Percentiles rank a stretch among this genome's conserved stretches.
These are phyloP conservation scores for Aspergillus pseudotamarii DNA, from an alignment of 2,329 filamentous ascomycete species.

Conservation along the genomic window DNA sequence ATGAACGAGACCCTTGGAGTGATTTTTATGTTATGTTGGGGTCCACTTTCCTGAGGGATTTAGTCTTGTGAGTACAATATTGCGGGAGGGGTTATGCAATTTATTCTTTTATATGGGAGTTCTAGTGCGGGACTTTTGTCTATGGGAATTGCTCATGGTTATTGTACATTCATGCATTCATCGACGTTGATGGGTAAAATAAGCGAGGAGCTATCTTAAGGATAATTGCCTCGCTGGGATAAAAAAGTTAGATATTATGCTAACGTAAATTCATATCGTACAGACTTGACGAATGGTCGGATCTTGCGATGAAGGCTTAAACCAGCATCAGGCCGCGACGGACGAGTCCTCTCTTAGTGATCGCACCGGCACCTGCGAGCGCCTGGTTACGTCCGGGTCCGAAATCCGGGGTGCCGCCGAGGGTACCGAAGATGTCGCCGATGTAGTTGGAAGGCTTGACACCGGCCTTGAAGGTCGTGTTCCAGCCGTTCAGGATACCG, in stretches of 20 bases:
- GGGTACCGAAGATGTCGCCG: constrained; percentile 70
- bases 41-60: neutral
- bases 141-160: too few relatives aligned
- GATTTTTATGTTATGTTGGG: neutral
- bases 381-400: constrained; percentile 39
- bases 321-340: neutral
- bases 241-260: neutral
- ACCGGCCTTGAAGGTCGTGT: constrained; percentile 59
- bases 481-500: constrained; percentile 66
- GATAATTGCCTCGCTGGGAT: neutral
- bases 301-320: neutral
- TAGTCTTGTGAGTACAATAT: too few relatives aligned
- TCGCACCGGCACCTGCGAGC: neutral
- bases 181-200: neutral
- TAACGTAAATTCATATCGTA: neutral
- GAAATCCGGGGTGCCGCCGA: constrained; percentile 68
- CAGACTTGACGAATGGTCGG: neutral
- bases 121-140: too few relatives aligned
- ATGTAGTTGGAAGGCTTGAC: constrained; percentile 66
- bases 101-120: too few relatives aligned
- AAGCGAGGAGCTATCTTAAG: neutral
- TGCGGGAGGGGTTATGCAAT: too few relatives aligned
- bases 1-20: neutral
- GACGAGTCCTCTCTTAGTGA: constrained; percentile 1
- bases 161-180: neutral